Evolutionary conservation across 2,329 filamentous ascomycete species (phyloP), one percentile per base, ranked within the genome.

Genomic region (Ophiostoma tasmaniense): DNA sequence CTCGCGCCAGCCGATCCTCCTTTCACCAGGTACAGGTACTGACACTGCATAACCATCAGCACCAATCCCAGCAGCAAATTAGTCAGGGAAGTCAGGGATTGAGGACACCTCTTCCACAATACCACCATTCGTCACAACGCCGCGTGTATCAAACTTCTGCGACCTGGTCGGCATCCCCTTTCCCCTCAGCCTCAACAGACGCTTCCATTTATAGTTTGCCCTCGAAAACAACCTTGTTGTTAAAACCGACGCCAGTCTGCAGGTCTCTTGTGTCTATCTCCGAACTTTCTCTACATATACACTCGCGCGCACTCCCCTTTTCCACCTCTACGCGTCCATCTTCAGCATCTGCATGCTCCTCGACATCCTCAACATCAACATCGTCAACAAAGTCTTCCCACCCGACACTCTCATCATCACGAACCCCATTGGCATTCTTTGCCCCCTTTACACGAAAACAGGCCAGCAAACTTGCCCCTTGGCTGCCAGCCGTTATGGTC

Each of bases 51-150:
- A 7, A 45, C 42, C 17, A 6, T 33, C 67, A 68, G 37, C 45
- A 35, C 6, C 55, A 52, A 35, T 50, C 61, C 55, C 42, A 69
- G 35, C 61, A 68, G 45, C 64, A 67, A 35, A 73, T 74, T 67
- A 64, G 70, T 67, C 69, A 73, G 69, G 73, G 71, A 72, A 64
- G 70, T 67, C 69, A 73, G 69, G 73, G 71, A 72, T 68, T 75
- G 68, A 76, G 75, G 76, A 74, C 77, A 78, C 76, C 72, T 78
- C 75, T 75, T 71, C 76, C 74, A 73, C 75, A 74, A 70, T 71
- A 61, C 33, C 13, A 35, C 35, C 64, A 65, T 65, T 65, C 66
- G 28, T 69, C 67, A 10, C 71, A 72, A n/a, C 68, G 73, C 30
- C 74, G 73, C 70, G 74, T 77, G 55, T 78, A 74, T 67, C 75